A percentile compares a stretch with the other conserved stretches of the same genome.
Evolutionary conservation across 768 basidiomycete species (phyloP).

Genomic region (Ramaria sp.): DNA sequence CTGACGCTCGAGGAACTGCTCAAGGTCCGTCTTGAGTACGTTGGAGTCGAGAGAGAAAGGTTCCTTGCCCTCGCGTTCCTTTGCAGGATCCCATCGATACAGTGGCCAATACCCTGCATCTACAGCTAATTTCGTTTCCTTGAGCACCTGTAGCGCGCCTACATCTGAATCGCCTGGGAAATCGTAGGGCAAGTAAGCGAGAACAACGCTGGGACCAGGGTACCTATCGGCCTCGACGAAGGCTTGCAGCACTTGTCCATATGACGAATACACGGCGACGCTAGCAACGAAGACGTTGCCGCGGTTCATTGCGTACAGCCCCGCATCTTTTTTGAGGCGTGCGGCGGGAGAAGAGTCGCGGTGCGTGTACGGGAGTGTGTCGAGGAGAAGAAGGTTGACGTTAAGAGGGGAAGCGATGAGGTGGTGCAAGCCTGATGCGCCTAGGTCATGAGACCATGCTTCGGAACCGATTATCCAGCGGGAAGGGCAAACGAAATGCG

Average conservation of each 20-base stretch:
- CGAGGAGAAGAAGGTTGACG: slow-evolving; percentile 91
- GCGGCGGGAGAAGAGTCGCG: slow-evolving; percentile 58
- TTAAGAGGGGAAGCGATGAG: slow-evolving; percentile 84
- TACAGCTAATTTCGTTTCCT: slow-evolving; percentile 95
- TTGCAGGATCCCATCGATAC: slow-evolving; percentile 93
- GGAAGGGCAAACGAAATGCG: slow-evolving; percentile 57
- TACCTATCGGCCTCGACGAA: slow-evolving; percentile 85
- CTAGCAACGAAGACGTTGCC: slow-evolving; percentile 95
- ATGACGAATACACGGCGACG: slow-evolving; percentile 91
- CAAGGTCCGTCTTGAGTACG: slow-evolving; percentile 85
- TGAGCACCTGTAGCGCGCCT: slow-evolving; percentile 80
- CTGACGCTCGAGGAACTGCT: slow-evolving; percentile 89
- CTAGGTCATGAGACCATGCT: slow-evolving; percentile 96
- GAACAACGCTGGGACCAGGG: slow-evolving; percentile 81
- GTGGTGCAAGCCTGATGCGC: slow-evolving; percentile 91
- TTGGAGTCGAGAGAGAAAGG: slow-evolving; percentile 92
- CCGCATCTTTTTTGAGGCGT: slow-evolving; percentile 90
- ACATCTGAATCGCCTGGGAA: slow-evolving; percentile 36
- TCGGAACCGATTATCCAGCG: slow-evolving; percentile 99
- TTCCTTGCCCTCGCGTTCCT: slow-evolving; percentile 63
- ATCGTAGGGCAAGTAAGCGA: slow-evolving; percentile 89
- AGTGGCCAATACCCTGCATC: slow-evolving; percentile 97
- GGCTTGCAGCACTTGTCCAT: slow-evolving; percentile 86
- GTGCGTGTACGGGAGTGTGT: slow-evolving; percentile 80
- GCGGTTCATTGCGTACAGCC: slow-evolving; percentile 97